A percentile compares a stretch with the other conserved stretches of the same genome.
These are phyloP conservation scores for Fusarium brevicatenulatum DNA, from an alignment of 2,329 filamentous ascomycete genomes.

Conservation along the genomic window DNA sequence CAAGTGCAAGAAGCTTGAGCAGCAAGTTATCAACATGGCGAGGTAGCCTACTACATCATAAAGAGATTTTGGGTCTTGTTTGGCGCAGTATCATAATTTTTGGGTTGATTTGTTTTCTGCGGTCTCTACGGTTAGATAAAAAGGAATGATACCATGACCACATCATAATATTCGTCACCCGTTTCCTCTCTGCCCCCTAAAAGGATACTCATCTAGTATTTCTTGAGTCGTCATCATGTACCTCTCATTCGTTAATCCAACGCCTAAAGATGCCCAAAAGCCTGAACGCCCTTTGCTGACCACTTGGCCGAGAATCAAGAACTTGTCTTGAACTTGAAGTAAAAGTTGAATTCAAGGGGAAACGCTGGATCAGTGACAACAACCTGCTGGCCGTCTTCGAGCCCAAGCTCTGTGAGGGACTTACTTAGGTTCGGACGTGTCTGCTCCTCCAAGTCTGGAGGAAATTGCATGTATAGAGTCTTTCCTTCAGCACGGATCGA, in stretches of 20 bases:
- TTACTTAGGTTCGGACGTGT: constrained; percentile 84
- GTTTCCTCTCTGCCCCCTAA: constrained; percentile 16
- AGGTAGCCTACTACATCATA: constrained; percentile 49
- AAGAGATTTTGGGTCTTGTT: constrained; percentile 33
- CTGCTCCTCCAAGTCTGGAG: constrained; percentile 82
- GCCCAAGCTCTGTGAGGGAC: constrained; percentile 76
- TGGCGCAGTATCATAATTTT: constrained; percentile 40
- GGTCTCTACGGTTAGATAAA: constrained; percentile 47
- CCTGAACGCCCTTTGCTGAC: constrained; percentile 30
- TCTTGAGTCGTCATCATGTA: constrained; percentile 11
- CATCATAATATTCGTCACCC: constrained; percentile 26
- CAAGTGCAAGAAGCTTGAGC: constrained; percentile 81
- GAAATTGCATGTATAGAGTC: constrained; percentile 90
- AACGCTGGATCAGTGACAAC: constrained; percentile 95
- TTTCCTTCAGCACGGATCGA: constrained; percentile 82
- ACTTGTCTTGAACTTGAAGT: constrained; percentile 57
- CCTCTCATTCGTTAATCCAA: constrained; percentile 32
- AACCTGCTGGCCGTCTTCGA: constrained; percentile 86
- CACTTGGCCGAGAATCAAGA: constrained; percentile 12
- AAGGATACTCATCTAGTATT: constrained; percentile 47
- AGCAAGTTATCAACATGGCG: constrained; percentile 74
- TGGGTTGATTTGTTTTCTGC: constrained; percentile 32
- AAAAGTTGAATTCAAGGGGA: constrained; percentile 72
- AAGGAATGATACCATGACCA: constrained; percentile 50
- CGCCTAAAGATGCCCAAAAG: constrained; percentile 44